A percentile compares a stretch with the other conserved stretches of the same genome.
These are phyloP conservation scores for Fistulinella prunicolor DNA, from an alignment of 768 basidiomycete species.

Conservation along the genomic window DNA sequence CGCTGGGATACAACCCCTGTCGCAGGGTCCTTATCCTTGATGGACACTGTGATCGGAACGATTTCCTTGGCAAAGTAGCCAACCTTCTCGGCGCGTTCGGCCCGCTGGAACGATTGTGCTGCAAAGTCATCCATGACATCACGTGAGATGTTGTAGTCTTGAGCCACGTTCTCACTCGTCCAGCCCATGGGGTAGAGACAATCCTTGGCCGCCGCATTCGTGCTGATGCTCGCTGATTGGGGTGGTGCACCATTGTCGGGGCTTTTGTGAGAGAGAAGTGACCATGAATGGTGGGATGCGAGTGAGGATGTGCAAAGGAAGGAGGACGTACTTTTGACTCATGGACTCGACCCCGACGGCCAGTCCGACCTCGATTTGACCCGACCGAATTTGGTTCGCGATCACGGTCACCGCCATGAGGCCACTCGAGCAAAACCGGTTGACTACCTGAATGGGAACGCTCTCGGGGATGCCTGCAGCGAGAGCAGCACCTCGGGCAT, in stretches of 20 bases:
- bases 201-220: constrained; percentile 54
- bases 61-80: constrained; percentile 71
- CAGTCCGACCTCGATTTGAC: constrained; percentile 80
- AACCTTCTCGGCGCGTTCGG: constrained; percentile 66
- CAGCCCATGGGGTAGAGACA: constrained; percentile 80
- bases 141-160: constrained; percentile 66
- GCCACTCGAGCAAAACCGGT: constrained; percentile 81
- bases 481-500: constrained; percentile 69
- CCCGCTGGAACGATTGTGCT: constrained; percentile 72
- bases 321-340: constrained; percentile 68
- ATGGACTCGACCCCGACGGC: constrained; percentile 87
- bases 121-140: constrained; percentile 76
- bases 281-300: not conserved
- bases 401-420: constrained; percentile 79
- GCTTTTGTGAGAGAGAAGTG: constrained; percentile 33
- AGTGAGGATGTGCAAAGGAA: no score
- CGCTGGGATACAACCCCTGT: constrained; percentile 46
- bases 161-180: constrained; percentile 85
- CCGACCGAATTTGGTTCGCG: constrained; percentile 69
- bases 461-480: constrained; percentile 80
- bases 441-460: constrained; percentile 70
- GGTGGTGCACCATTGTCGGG: constrained; percentile 60
- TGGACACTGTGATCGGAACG: constrained; percentile 68
- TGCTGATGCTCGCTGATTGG: constrained; percentile 60
- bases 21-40: constrained; percentile 55